phyloP scores from a whole-genome alignment of 2,329 filamentous ascomycete genomes.

The Elsinoe necatrix region DNA sequence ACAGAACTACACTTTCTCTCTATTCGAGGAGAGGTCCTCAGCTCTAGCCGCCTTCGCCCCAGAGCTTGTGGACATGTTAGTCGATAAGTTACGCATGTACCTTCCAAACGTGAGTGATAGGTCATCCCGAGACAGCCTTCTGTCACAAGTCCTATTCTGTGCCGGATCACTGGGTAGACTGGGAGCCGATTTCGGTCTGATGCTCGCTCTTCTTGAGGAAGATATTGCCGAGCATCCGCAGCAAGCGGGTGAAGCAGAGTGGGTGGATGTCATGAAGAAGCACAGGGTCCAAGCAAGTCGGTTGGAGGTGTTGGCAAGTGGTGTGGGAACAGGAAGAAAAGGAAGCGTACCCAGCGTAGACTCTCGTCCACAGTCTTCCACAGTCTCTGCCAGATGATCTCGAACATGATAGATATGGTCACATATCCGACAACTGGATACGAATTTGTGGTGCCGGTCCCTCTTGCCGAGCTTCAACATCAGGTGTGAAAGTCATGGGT shows the following conservation, averaged over 20 bases:
- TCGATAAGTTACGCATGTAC: slow-evolving; percentile 66
- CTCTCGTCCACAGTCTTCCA: slow-evolving; percentile 17
- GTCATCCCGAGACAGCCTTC: slow-evolving; percentile 70
- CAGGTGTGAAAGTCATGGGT: not conserved
- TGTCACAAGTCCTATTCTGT: slow-evolving; percentile 90
- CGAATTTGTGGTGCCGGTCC: not conserved
- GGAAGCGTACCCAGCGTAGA: slow-evolving; percentile 16
- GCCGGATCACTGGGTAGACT: slow-evolving; percentile 82
- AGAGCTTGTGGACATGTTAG: slow-evolving; percentile 71
- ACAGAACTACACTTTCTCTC: slow-evolving; percentile 21
- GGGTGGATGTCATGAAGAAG: slow-evolving; percentile 82
- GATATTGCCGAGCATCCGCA: slow-evolving; percentile 52
- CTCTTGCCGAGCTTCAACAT: not conserved
- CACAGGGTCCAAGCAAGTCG: slow-evolving; percentile 77
- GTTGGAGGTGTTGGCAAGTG: slow-evolving; percentile 49
- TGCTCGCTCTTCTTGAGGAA: slow-evolving; percentile 57
- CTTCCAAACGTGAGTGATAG: slow-evolving; percentile 75
- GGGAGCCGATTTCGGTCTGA: slow-evolving; percentile 85
- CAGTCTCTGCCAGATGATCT: slow-evolving; percentile 14
- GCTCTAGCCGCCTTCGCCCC: slow-evolving; percentile 77
- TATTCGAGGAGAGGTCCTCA: slow-evolving; percentile 43
- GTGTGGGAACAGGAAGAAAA: slow-evolving; percentile 31
- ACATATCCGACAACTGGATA: no score
- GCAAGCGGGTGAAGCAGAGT: slow-evolving; percentile 63
- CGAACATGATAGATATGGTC: not conserved